phyloP scores from a whole-genome alignment of 306 rosid species.

The Hippophae gyantsensis region DNA sequence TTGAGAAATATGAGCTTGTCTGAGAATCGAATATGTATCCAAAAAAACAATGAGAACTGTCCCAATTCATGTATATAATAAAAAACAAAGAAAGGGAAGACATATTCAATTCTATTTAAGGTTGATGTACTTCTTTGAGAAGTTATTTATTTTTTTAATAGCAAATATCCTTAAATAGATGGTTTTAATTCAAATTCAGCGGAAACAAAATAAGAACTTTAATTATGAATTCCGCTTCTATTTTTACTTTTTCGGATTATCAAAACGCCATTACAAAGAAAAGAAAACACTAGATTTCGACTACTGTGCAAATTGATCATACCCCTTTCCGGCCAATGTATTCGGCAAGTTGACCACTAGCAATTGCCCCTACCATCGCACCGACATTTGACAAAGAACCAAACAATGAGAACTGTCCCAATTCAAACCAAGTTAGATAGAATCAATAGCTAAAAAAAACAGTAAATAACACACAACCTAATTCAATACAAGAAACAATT shows the following conservation, averaged over 20 bases:
- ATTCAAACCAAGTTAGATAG: neutral
- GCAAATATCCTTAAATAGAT: neutral
- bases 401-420: constrained; percentile 52
- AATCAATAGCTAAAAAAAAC: neutral
- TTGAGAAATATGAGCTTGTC: too few species aligned
- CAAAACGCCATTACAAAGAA: neutral
- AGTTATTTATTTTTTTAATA: neutral
- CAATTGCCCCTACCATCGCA: constrained; percentile 83
- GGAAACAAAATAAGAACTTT: neutral
- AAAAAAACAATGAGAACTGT: too few species aligned
- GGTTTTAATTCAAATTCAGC: neutral
- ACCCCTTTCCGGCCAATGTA: constrained; percentile 84
- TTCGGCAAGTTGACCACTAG: constrained; percentile 84
- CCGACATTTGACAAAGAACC: constrained; percentile 87
- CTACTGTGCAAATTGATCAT: constrained; percentile 12
- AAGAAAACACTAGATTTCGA: neutral
- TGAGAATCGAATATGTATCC: too few species aligned
- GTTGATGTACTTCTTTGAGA: neutral
- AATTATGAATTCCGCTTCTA: neutral
- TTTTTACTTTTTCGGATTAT: neutral
- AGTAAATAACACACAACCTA: neutral
- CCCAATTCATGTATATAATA: too few species aligned
- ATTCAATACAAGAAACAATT: neutral
- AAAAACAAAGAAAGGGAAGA: too few species aligned
- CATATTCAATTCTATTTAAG: too few species aligned